Conservation (phyloP, 140 eudicot species). For the Stevia rebaudiana region DNA sequence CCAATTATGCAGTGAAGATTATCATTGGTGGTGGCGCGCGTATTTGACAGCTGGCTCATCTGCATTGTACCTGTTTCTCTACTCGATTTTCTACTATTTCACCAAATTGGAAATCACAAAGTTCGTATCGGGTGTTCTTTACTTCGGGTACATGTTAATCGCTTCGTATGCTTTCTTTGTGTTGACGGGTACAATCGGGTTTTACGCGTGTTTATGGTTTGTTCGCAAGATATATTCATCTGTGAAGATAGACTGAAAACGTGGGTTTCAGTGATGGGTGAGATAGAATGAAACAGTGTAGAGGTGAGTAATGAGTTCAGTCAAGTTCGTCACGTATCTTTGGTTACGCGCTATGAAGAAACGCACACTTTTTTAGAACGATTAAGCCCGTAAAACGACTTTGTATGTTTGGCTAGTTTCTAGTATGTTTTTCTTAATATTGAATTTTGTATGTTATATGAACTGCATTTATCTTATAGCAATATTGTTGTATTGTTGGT, state of each 20-base stretch:
- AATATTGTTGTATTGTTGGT: conserved; percentile 22
- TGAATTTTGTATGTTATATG: conserved; percentile 32
- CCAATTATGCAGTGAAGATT: conserved; percentile 88
- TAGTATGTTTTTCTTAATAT: conserved; percentile 17
- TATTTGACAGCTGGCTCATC: conserved; percentile 87
- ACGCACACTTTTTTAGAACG: conserved; percentile 3
- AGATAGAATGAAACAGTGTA: conserved; percentile 30
- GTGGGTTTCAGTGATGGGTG: background rate
- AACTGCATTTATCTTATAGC: conserved; percentile 25
- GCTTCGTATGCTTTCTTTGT: conserved; percentile 89
- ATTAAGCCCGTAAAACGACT: conserved; percentile 24
- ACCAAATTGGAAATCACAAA: conserved; percentile 81
- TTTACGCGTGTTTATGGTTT: conserved; percentile 79
- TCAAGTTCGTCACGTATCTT: background rate
- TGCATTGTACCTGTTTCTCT: conserved; percentile 70
- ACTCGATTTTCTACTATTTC: conserved; percentile 78
- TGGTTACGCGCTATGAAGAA: conserved; percentile 27
- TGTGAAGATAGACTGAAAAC: conserved; percentile 78
- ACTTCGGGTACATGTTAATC: conserved; percentile 80
- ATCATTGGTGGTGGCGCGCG: conserved; percentile 96
- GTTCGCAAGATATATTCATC: conserved; percentile 73
- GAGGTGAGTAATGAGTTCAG: conserved; percentile 16
- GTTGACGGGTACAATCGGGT: conserved; percentile 88
- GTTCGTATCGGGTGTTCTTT: conserved; percentile 56
- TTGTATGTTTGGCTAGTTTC: conserved; percentile 30